A percentile compares a stretch with the other conserved stretches of the same genome.
Evolutionary conservation across 192 early-diverging fungal genomes (phyloP).

Genomic region (Coemansia sp.): DNA sequence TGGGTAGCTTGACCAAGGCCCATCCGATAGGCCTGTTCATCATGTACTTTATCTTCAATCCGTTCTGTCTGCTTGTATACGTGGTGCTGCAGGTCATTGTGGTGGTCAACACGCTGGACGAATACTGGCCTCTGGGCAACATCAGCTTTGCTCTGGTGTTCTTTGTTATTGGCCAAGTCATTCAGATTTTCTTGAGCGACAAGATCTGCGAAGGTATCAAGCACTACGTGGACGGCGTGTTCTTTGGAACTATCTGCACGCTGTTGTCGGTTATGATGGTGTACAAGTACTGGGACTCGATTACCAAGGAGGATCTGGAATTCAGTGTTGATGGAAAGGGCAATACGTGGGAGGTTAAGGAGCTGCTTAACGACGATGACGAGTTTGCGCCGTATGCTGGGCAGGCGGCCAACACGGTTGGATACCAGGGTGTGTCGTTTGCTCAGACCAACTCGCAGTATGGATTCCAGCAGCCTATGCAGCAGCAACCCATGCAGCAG

Average conservation of each 20-base stretch:
- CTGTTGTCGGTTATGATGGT: slow-evolving; percentile 97
- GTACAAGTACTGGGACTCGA: slow-evolving; percentile 99
- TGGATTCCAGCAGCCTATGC: slow-evolving; percentile 26
- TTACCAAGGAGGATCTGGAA: slow-evolving; percentile 98
- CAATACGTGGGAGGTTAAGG: slow-evolving; percentile 82
- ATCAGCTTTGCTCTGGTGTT: slow-evolving; percentile 86
- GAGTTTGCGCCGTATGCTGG: slow-evolving; percentile 53
- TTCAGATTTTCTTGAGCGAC: slow-evolving; percentile 75
- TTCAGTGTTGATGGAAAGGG: slow-evolving; percentile 77
- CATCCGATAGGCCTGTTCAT: slow-evolving; percentile 77
- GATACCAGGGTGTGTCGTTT: slow-evolving; percentile 49
- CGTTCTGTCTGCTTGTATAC: slow-evolving; percentile 79
- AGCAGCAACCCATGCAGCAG: slow-evolving; percentile 11
- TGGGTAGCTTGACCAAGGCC: slow-evolving; percentile 59
- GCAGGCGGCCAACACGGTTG: slow-evolving; percentile 52
- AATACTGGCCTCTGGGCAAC: slow-evolving; percentile 95
- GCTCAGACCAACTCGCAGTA: slow-evolving; percentile 48
- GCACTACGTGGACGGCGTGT: slow-evolving; percentile 96
- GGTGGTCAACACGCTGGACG: slow-evolving; percentile 92
- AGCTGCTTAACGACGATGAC: slow-evolving; percentile 56
- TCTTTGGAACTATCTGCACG: slow-evolving; percentile 90
- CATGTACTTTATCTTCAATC: slow-evolving; percentile 85
- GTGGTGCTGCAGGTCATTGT: slow-evolving; percentile 86
- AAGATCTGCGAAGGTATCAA: slow-evolving; percentile 84
- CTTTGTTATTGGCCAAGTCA: slow-evolving; percentile 81